Evolutionary conservation across 768 basidiomycete genomes (phyloP).

Genomic region (Boletellus ananas): DNA sequence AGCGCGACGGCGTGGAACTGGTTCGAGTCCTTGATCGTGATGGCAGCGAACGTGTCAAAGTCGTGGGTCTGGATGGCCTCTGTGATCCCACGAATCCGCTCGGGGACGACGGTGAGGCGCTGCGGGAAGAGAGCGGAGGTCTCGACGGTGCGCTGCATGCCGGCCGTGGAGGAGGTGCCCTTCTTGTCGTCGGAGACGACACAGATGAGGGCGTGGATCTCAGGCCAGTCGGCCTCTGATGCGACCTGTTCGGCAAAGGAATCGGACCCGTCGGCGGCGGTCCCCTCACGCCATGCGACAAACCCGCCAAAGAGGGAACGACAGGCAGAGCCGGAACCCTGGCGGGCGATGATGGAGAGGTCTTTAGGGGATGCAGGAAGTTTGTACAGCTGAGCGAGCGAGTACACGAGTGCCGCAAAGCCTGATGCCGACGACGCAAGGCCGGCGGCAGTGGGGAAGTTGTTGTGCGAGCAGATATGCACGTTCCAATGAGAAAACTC

Average conservation of each 20-base stretch:
- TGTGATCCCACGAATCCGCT: conserved; percentile 79
- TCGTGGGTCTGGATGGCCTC: conserved; percentile 73
- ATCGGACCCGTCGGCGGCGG: conserved; percentile 66
- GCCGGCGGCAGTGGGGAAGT: conserved; percentile 98
- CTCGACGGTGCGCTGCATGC: conserved; percentile 97
- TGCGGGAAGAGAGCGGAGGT: conserved; percentile 86
- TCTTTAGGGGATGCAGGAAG: conserved; percentile 75
- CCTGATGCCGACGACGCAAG: conserved; percentile 97
- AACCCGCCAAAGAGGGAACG: conserved; percentile 96
- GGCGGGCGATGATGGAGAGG: conserved; percentile 92
- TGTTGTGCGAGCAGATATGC: conserved; percentile 94
- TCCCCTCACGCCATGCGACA: conserved; percentile 81
- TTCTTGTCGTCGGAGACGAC: conserved; percentile 97
- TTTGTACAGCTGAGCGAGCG: conserved; percentile 80
- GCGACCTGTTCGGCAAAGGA: conserved; percentile 88
- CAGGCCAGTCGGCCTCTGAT: conserved; percentile 84
- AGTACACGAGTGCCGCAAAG: conserved; percentile 91
- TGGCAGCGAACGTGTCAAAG: conserved; percentile 83
- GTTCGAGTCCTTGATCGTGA: conserved; percentile 98
- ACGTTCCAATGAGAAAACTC: conserved; percentile 47
- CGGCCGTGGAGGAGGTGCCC: conserved; percentile 88
- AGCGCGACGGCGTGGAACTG: conserved; percentile 98
- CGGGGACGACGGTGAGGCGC: conserved; percentile 88
- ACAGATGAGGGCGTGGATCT: conserved; percentile 95
- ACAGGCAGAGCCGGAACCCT: conserved; percentile 97